phyloP scores from a whole-genome alignment of 805 yeast genomes.

The Myxozyma udenii region DNA sequence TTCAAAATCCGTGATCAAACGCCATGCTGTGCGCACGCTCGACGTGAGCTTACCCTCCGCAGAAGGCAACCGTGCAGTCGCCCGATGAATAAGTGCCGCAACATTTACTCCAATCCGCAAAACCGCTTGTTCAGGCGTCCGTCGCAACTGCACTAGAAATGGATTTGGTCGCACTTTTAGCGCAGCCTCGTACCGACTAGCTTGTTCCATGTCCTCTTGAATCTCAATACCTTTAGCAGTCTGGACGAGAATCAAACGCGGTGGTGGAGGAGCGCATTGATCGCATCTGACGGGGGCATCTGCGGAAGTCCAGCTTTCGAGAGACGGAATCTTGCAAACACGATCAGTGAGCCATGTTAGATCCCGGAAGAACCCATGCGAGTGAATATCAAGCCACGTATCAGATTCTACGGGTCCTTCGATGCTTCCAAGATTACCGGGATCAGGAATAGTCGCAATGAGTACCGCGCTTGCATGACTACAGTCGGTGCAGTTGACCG shows the following conservation, averaged over 20 bases:
- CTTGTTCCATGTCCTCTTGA: constrained; percentile 11
- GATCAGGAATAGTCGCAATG: constrained; percentile 2
- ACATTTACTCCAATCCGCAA: constrained; percentile 10
- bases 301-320: constrained; percentile 1
- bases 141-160: constrained; percentile 5
- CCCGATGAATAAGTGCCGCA: constrained; percentile 10
- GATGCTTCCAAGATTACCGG: constrained; percentile 5
- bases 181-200: constrained; percentile 10
- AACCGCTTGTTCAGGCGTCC: constrained; percentile 4
- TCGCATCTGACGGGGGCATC: constrained; percentile 1
- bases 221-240: constrained; percentile 1
- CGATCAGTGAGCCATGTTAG: constrained; percentile 15
- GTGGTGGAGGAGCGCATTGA: constrained; percentile 8
- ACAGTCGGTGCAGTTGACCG: neutral
- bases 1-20: constrained; percentile 7
- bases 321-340: constrained; percentile 1
- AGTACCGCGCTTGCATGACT: constrained; percentile 1
- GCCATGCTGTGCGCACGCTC: constrained; percentile 1
- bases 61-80: constrained; percentile 1
- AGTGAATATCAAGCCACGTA: constrained; percentile 4
- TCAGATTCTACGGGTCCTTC: neutral
- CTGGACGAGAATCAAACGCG: neutral
- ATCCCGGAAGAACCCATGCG: constrained; percentile 8
- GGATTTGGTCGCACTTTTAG: constrained; percentile 10
- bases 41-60: neutral